Evolutionary conservation across 2,329 filamentous ascomycete species (phyloP).

Genomic region (Venturia nashicola): DNA sequence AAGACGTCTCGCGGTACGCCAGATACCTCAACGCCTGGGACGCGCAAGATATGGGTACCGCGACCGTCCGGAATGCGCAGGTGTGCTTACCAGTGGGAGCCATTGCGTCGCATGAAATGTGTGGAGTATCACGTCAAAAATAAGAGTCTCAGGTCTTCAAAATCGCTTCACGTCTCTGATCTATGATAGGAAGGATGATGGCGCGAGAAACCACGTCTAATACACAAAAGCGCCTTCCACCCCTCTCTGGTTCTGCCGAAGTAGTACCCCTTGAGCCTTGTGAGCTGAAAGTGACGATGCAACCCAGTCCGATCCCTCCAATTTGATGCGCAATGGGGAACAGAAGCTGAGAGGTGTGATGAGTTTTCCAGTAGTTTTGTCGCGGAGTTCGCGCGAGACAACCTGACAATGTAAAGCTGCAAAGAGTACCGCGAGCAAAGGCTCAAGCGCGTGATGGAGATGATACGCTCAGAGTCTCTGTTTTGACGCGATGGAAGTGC

Average conservation of each 20-base stretch:
- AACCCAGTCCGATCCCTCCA: background rate
- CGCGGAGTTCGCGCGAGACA: background rate
- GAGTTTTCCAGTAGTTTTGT: background rate
- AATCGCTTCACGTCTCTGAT: constrained; percentile 3
- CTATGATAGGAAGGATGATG: background rate
- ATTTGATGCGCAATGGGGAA: background rate
- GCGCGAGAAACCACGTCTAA: background rate
- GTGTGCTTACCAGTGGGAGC: constrained; percentile 3
- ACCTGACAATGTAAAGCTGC: background rate
- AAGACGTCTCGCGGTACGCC: background rate
- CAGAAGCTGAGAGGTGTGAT: background rate
- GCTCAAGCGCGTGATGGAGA: background rate
- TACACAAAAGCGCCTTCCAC: constrained; percentile 1
- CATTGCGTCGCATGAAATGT: background rate
- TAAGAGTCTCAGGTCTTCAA: background rate
- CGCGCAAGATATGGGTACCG: background rate
- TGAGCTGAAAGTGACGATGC: constrained; percentile 3
- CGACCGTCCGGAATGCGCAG: constrained; percentile 1
- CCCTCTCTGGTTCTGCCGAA: background rate
- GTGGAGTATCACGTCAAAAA: constrained; percentile 5
- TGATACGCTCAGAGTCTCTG: background rate
- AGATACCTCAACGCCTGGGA: background rate
- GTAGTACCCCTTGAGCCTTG: background rate
- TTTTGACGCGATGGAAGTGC: background rate
- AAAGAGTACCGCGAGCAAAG: background rate